Evolutionary conservation across 352 stramenopile species (phyloP).

Genomic region (Globisporangium orthogonon): DNA sequence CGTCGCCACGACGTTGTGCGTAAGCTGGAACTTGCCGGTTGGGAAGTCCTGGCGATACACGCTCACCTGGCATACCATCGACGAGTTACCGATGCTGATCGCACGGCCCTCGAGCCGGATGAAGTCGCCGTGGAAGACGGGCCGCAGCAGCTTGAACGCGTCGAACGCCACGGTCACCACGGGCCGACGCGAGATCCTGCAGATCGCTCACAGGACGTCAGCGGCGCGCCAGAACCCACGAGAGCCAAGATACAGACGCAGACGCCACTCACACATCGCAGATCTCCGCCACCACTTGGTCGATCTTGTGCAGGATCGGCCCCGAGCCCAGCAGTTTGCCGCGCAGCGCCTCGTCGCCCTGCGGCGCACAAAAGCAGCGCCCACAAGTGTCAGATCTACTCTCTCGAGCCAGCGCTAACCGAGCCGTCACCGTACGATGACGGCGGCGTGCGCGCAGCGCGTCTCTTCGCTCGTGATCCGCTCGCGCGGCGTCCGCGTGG

Average conservation of each 20-base stretch:
- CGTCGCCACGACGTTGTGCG: conserved; percentile 34
- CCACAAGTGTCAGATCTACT: too few relatives aligned
- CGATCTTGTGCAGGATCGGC: conserved; percentile 43
- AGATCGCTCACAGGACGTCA: not conserved
- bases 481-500: not conserved
- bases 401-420: too few relatives aligned
- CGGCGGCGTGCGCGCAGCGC: conserved; percentile 18
- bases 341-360: conserved; percentile 42
- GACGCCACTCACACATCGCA: conserved; percentile 6
- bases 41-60: conserved; percentile 32
- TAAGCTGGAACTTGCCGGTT: conserved; percentile 32
- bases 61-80: conserved; percentile 34
- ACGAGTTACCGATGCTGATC: conserved; percentile 30
- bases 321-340: conserved; percentile 43
- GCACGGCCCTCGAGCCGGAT: conserved; percentile 32
- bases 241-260: too few relatives aligned
- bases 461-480: conserved; percentile 22
- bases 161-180: conserved; percentile 42
- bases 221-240: too few relatives aligned
- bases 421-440: conserved; percentile 16
- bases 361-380: not conserved
- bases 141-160: conserved; percentile 28
- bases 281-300: conserved; percentile 32
- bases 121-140: conserved; percentile 37
- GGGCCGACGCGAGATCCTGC: conserved; percentile 22